Evolutionary conservation across 2,329 filamentous ascomycete genomes (phyloP), one percentile per base, ranked within the genome.

Genomic region (Leptographium radiaticola): DNA sequence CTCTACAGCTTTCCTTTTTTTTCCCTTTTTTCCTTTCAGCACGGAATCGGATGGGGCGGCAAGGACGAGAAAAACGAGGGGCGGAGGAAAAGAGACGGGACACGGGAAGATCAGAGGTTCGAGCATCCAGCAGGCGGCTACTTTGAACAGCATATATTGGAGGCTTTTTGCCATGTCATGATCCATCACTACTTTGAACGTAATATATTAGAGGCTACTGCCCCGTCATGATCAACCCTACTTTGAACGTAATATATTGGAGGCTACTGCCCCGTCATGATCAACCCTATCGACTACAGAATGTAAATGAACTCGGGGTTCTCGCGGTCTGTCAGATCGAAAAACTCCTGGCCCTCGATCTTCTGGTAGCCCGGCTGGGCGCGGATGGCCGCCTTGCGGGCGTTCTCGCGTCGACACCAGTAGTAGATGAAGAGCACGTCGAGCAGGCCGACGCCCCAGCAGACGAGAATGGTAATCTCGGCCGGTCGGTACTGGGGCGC

Each of bases 321-420:
- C 69, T 86, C 82, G 53, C 71, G 67, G 62, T 86, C 83, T 5
- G 81, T 86, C 58, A 86, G 65, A 62, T 86, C 81, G 54, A 80
- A 69, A 67, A 78, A 85, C 70, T 85, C 83, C 65, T 85, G 81
- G 57, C 85, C 84, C 63, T 81, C 78, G 53, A 85, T 57, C 65
- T 75, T 81, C 30, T 71, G 69, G 63, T 86, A 86, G 2, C 70
- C 75, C 0, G 79, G 75, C 51, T 69, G 67, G 1, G 72, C 73
- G 44, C 79, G 66, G 16, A 78, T 61, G 9, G 62, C 61, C 0
- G 71, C 77, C 68, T 86, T 86, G 65, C 75, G 74, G 57, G 64
- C 66, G 59, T 87, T 87, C 67, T 83, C 72, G 20, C 65, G 64
- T 12, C 69, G 67, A 62, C 77, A 86, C 71, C 79, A 85, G 62